Base-by-base conservation (phyloP, 768 basidiomycete genomes). In the Butyriboletus loyo region DNA sequence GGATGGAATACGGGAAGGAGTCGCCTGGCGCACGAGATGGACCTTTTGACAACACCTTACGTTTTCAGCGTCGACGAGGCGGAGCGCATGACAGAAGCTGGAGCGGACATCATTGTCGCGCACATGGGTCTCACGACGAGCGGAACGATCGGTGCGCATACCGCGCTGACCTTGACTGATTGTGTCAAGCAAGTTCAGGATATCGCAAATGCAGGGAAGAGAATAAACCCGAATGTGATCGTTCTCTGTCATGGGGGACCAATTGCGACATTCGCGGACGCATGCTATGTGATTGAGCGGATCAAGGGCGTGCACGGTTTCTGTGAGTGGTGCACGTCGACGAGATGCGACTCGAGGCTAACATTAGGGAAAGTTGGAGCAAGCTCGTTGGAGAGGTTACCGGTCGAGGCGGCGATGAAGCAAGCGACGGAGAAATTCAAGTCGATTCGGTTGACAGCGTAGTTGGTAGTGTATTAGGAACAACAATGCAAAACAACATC, bases 401-500 rank as follows among this genome's bases (percentile, higher is more conserved):
- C 57, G 15, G 66, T 67, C 27, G 64, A 66, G 49, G 39, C n/a
- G 0, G 64, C 57, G 40, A 55, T 66, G 54, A 62, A 56, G 48
- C 45, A 44, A 9, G 52, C 31, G 34, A 47, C 64, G 34, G 50
- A 55, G 8, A 52, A 51, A 27, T 66, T 68, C 49, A 67, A 67
- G 49, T 53, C 56, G 22, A 66, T 66, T 44, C 51, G 52, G 24
- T 49, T 55, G 49, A 7, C 32, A 19, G 17, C 11, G 24, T 34
- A 15, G 21, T 42, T n/a, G 2, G 30, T 31, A 47, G 14, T 34
- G 25, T 28, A 46, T 27, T 7, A 27, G 43, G 22, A 43, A 66
- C 61, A 70, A 70, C 66, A 68, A 61, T 19, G 5, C 70, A 71
- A 60, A 71, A 69, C 66, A 71, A 60, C 56, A 62, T 61, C 53